phyloP scores from a whole-genome alignment of 495 filamentous ascomycete species.

The Penicillium desertorum region DNA sequence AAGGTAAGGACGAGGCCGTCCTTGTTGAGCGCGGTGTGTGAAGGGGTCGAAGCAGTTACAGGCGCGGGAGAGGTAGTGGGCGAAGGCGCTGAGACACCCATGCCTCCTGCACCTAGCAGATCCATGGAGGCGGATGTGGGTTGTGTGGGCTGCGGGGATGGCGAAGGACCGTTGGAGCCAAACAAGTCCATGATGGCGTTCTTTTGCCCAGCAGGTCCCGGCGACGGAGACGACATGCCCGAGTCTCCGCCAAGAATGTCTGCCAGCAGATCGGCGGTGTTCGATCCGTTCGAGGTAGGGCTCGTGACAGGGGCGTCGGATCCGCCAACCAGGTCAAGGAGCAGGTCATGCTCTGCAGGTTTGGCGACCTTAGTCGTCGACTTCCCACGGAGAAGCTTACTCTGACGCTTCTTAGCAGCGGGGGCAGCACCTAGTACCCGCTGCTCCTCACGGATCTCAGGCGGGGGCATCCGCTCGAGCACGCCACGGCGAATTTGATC shows the following conservation, averaged over 20 bases:
- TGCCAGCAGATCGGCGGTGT: constrained; percentile 82
- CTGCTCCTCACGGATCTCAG: constrained; percentile 92
- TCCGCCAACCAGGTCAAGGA: constrained; percentile 91
- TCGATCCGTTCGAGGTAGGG: constrained; percentile 60
- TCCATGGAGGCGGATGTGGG: constrained; percentile 48
- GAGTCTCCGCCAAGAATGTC: constrained; percentile 67
- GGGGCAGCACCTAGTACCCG: constrained; percentile 86
- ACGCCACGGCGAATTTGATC: constrained; percentile 88
- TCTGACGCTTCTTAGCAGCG: constrained; percentile 69
- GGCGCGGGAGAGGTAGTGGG: constrained; percentile 43
- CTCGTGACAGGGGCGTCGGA: constrained; percentile 56
- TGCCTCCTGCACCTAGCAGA: constrained; percentile 41
- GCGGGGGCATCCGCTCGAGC: constrained; percentile 94
- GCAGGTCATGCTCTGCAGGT: constrained; percentile 82
- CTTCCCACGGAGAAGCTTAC: constrained; percentile 68
- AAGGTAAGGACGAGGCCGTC: constrained; percentile 79
- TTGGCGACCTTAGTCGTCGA: constrained; percentile 73
- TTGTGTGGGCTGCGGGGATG: constrained; percentile 37
- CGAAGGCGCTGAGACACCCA: constrained; percentile 45
- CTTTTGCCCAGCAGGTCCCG: constrained; percentile 49
- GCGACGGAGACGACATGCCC: constrained; percentile 53
- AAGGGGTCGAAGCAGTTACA: constrained; percentile 34
- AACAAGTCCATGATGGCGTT: constrained; percentile 84
- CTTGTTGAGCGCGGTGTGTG: constrained; percentile 77
- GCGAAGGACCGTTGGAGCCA: constrained; percentile 44